Base-by-base conservation (phyloP, 257 asterid species). In the Fraxinus quadrangulata region DNA sequence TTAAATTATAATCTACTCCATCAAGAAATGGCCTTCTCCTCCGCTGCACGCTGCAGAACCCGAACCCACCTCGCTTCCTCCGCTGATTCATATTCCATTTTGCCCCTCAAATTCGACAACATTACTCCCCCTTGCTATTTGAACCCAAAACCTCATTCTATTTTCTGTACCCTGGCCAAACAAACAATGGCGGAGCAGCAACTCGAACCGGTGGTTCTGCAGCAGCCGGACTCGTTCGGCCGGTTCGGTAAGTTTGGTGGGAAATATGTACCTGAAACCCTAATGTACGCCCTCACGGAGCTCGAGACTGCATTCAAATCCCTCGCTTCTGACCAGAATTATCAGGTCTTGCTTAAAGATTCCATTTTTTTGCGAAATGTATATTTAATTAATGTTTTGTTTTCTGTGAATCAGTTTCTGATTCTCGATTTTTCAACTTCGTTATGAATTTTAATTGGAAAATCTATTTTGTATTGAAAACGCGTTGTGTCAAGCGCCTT, bases 161-260 rank as follows among this genome's bases (percentile, higher is more conserved):
- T 85, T 72, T 73, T 24, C 68, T 87, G 90, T 81, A 67, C 79
- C 11, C 84, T 84, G 69, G 39, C 86, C 45, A 80, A 37, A 63
- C 36, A 63, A 37, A 83, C 84, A 71, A 76, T 81, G 75, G 71
- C 89, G 34, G 84, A 79, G 74, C 73, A 78, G 68, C 89, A 85
- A 21, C 80, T 70, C 66, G 81, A 82, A 71, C 83, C 78, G 70
- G 65, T 31, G 71, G 72, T 73, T 63, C 80, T 67, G 73, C 90
- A 42, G 80, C 86, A 92, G n/a, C 98, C 98, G 13, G 99, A 94
- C 77, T 83, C 97, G 1, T 94, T 94, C 77, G 97, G 97, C 34
- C 84, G 99, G 51, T 92, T 92, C 34, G 97, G 97, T 3, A 88
- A 87, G 74, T 94, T 86, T 71, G 99, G 99, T 13, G 97, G 99